phyloP scores from a whole-genome alignment of 805 yeast genomes.

The Maudiozyma bulderi region DNA sequence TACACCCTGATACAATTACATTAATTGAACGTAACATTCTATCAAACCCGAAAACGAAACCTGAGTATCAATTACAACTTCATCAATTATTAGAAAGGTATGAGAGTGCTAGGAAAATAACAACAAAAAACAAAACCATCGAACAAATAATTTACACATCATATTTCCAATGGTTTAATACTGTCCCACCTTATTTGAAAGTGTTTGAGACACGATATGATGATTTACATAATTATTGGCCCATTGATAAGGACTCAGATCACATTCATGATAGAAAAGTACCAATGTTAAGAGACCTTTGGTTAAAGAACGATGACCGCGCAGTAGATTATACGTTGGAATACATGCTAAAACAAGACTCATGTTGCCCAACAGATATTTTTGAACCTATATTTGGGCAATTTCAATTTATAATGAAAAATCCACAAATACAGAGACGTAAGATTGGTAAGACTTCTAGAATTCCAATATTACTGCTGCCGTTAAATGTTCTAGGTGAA shows the following conservation, averaged over 20 bases:
- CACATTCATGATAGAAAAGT: background rate
- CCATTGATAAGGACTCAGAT: conserved; percentile 2
- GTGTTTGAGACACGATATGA: conserved; percentile 1
- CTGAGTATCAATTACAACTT: background rate
- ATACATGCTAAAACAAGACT: background rate
- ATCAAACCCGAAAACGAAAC: background rate
- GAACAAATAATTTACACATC: background rate
- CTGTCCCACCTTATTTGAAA: conserved; percentile 3
- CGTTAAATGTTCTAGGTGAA: background rate
- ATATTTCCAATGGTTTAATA: conserved; percentile 1
- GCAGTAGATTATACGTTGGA: background rate
- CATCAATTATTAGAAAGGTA: background rate
- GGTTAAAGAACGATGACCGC: background rate
- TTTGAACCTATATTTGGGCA: conserved; percentile 2
- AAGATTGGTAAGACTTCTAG: background rate
- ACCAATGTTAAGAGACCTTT: background rate
- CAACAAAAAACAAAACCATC: background rate
- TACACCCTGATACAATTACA: background rate
- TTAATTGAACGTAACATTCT: background rate
- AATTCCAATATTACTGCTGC: background rate
- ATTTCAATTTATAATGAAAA: background rate
- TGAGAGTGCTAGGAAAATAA: background rate
- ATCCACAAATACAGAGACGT: background rate
- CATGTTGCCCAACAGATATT: background rate
- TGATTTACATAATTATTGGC: conserved; percentile 5